phyloP scores from a whole-genome alignment of 352 stramenopile genomes.

The Pilasporangium apinafurcum region DNA sequence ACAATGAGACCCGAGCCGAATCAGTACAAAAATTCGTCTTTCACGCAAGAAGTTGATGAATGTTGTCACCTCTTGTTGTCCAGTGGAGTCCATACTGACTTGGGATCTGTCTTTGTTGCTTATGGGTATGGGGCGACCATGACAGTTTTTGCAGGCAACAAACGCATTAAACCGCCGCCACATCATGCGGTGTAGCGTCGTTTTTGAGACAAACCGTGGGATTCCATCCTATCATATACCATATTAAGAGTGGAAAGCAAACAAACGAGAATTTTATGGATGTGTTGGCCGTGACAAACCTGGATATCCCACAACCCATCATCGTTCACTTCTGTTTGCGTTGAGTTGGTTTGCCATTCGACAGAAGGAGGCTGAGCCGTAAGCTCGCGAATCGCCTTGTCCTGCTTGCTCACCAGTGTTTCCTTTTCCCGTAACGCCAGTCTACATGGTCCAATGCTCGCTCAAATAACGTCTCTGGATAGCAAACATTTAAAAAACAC shows the following conservation, averaged over 20 bases:
- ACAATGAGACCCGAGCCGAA: not conserved
- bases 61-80: too few species aligned
- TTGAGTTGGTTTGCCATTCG: constrained; percentile 10
- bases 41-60: not conserved
- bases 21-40: constrained; percentile 3
- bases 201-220: constrained; percentile 52
- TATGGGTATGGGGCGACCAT: constrained; percentile 34
- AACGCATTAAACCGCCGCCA: constrained; percentile 72
- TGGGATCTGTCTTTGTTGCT: constrained; percentile 7
- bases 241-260: not conserved
- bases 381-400: constrained; percentile 34
- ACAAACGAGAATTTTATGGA: not conserved
- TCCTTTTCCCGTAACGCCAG: constrained; percentile 45
- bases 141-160: constrained; percentile 63
- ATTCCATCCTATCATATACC: constrained; percentile 36
- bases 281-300: constrained; percentile 4
- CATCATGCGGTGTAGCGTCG: constrained; percentile 28
- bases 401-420: constrained; percentile 31
- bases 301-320: constrained; percentile 68
- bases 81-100: too few species aligned
- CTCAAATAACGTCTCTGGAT: not conserved
- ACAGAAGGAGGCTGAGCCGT: constrained; percentile 16
- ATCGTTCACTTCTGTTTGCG: constrained; percentile 62
- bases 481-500: not conserved
- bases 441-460: too few species aligned